These are phyloP conservation scores for Chlorencoelia australis DNA, from an alignment of 2,329 filamentous ascomycete species.

Conservation along the genomic window DNA sequence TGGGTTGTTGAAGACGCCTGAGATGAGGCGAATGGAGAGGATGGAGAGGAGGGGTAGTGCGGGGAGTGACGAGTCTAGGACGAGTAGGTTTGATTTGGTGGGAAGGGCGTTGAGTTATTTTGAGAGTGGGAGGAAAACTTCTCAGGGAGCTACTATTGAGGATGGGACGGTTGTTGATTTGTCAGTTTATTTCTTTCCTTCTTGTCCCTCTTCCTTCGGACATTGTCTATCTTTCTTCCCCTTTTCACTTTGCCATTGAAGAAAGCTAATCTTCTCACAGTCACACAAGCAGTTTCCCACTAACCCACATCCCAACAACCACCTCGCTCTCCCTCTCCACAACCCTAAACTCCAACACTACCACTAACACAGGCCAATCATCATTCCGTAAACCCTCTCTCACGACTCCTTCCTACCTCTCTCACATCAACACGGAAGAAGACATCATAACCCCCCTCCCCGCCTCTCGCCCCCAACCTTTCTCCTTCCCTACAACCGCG, in stretches of 20 bases:
- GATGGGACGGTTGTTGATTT: not conserved
- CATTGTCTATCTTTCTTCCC: not conserved
- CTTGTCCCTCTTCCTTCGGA: not conserved
- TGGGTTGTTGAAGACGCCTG: conserved; percentile 10
- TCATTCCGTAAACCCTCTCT: not conserved
- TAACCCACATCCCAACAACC: not conserved
- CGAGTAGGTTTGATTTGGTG: conserved; percentile 17
- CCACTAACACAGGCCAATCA: not conserved
- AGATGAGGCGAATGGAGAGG: conserved; percentile 1
- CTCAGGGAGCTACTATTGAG: conserved; percentile 4
- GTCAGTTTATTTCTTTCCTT: conserved; percentile 1
- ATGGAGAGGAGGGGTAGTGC: conserved; percentile 2
- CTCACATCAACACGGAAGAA: not conserved
- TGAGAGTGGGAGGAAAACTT: conserved; percentile 10
- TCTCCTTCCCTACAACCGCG: not conserved
- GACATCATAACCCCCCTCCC: not conserved
- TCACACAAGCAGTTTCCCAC: not conserved
- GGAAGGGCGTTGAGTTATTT: conserved; percentile 18
- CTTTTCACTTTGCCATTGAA: too few relatives aligned
- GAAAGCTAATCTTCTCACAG: not conserved
- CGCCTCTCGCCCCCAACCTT: not conserved
- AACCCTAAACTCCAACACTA: not conserved
- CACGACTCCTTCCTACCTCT: not conserved
- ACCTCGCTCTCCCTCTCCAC: not conserved
- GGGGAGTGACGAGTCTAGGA: conserved; percentile 3